phyloP scores from a whole-genome alignment of 306 rosid genomes.

The Prunus campanulata region DNA sequence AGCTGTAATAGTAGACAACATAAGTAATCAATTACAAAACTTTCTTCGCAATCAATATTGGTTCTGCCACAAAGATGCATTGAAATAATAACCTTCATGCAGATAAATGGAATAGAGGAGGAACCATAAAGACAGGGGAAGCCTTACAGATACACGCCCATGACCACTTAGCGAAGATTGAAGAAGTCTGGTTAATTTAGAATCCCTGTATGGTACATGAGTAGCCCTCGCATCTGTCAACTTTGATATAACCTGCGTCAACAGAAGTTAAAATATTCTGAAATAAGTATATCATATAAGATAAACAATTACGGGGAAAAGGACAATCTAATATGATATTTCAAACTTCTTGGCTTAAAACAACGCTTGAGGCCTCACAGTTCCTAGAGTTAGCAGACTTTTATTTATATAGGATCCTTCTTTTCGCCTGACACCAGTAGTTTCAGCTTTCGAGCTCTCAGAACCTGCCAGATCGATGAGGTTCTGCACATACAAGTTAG shows the following conservation, averaged over 20 bases:
- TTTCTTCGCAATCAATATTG: conserved; percentile 11
- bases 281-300: conserved; percentile 3
- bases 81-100: conserved; percentile 13
- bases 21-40: conserved; percentile 22
- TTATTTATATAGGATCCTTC: conserved; percentile 98
- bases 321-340: not conserved
- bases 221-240: conserved; percentile 83
- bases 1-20: conserved; percentile 59
- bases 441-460: conserved; percentile 99
- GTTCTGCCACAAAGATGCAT: not conserved
- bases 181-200: conserved; percentile 92
- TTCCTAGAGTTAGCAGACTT: conserved; percentile 97
- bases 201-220: conserved; percentile 95
- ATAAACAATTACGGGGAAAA: not conserved
- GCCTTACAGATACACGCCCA: conserved; percentile 96
- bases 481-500: conserved; percentile 82
- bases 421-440: conserved; percentile 93
- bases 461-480: conserved; percentile 99
- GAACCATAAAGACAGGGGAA: conserved; percentile 23
- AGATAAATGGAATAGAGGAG: conserved; percentile 19
- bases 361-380: conserved; percentile 75
- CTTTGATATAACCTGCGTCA: conserved; percentile 85
- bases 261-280: conserved; percentile 28
- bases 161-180: conserved; percentile 98
- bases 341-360: conserved; percentile 18